Percentiles rank a stretch among this genome's conserved stretches.
Evolutionary conservation across 805 yeast species (phyloP).

Genomic region (Saturnispora zaruensis): DNA sequence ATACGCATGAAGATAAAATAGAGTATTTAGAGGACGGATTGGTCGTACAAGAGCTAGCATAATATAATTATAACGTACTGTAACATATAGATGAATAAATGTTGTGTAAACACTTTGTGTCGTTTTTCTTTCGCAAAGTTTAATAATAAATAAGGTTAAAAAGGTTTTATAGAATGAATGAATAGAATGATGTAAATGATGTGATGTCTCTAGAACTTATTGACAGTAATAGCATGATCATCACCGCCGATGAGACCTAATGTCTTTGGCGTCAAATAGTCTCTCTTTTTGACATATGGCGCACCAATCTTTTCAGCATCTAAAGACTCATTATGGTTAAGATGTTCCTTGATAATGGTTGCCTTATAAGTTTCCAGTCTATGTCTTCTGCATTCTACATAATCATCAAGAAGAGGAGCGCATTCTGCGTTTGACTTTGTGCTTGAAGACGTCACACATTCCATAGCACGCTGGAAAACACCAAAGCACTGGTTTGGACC

Average conservation of each 20-base stretch:
- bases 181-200: constrained; percentile 1
- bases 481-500: constrained; percentile 34
- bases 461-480: constrained; percentile 31
- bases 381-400: constrained; percentile 32
- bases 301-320: constrained; percentile 29
- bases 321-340: constrained; percentile 22
- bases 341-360: constrained; percentile 27
- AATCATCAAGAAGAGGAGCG: constrained; percentile 27
- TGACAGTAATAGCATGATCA: constrained; percentile 25
- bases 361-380: constrained; percentile 30
- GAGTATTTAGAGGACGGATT: constrained; percentile 4
- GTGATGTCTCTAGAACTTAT: constrained; percentile 16
- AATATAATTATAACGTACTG: neutral
- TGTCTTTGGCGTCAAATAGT: constrained; percentile 31
- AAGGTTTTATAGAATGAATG: constrained; percentile 2
- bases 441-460: constrained; percentile 31
- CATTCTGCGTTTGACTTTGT: constrained; percentile 27
- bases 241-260: constrained; percentile 32
- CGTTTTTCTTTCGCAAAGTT: no score
- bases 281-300: constrained; percentile 33
- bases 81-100: neutral
- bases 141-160: neutral
- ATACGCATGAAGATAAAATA: neutral
- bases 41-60: constrained; percentile 3
- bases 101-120: neutral